Conservation (phyloP, 805 yeast genomes). For the Saturnispora besseyi region DNA sequence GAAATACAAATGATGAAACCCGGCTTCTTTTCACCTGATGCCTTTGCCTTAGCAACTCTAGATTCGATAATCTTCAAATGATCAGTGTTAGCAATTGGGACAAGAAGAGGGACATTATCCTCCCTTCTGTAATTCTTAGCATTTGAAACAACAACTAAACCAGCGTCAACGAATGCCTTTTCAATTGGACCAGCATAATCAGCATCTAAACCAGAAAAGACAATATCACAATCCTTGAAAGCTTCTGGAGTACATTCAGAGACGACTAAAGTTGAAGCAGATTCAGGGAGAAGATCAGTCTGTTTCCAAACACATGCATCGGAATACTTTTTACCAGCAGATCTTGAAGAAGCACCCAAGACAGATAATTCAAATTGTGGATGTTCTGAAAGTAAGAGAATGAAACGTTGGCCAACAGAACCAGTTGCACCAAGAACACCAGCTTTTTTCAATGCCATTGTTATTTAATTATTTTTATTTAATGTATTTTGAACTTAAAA, state of each 20-base stretch:
- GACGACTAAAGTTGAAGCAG: slow-evolving; percentile 55
- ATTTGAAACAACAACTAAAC: slow-evolving; percentile 80
- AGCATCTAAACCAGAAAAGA: slow-evolving; percentile 90
- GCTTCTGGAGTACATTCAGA: slow-evolving; percentile 67
- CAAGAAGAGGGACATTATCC: slow-evolving; percentile 81
- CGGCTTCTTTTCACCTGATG: slow-evolving; percentile 41
- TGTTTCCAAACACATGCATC: slow-evolving; percentile 95
- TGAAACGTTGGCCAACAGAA: slow-evolving; percentile 94
- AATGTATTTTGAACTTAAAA: not conserved
- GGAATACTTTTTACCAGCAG: slow-evolving; percentile 81
- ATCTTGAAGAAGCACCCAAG: slow-evolving; percentile 87
- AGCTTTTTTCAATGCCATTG: slow-evolving; percentile 34
- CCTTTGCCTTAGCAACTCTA: slow-evolving; percentile 45
- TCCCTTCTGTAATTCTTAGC: slow-evolving; percentile 94
- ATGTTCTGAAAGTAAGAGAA: slow-evolving; percentile 71
- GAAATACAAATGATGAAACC: slow-evolving; percentile 94
- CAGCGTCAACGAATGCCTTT: slow-evolving; percentile 70
- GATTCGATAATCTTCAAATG: slow-evolving; percentile 69
- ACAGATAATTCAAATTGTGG: slow-evolving; percentile 82
- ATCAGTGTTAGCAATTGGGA: slow-evolving; percentile 90
- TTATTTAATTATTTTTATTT: not conserved
- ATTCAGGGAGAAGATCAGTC: slow-evolving; percentile 67
- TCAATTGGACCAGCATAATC: slow-evolving; percentile 92
- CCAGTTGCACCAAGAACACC: slow-evolving; percentile 99
- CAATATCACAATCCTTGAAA: slow-evolving; percentile 86